Percentiles rank a stretch among this genome's conserved stretches.
phyloP scores from a whole-genome alignment of 2,329 filamentous ascomycete species.

The Myrmaecium sp. region DNA sequence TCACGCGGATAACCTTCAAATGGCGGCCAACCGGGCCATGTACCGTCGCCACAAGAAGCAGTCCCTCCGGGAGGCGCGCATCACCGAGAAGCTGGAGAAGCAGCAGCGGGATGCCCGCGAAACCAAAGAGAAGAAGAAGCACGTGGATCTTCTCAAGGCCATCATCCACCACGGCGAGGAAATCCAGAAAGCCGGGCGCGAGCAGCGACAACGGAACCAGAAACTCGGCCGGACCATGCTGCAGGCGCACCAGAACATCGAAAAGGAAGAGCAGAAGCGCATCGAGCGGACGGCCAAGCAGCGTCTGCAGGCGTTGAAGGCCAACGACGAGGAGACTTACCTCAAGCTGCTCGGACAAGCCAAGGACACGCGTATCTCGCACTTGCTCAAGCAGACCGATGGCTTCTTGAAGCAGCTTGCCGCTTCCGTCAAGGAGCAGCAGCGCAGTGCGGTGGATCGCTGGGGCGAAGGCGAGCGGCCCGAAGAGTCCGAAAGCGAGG shows the following conservation, averaged over 20 bases:
- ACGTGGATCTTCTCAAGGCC: constrained; percentile 76
- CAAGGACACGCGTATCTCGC: constrained; percentile 98
- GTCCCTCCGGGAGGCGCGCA: constrained; percentile 80
- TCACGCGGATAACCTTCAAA: constrained; percentile 86
- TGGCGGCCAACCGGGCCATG: constrained; percentile 83
- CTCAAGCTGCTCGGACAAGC: constrained; percentile 94
- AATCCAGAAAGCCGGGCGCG: constrained; percentile 48
- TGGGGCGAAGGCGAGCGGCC: constrained; percentile 50
- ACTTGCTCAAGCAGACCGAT: constrained; percentile 90
- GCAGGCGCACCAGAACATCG: constrained; percentile 81
- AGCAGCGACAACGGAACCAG: constrained; percentile 57
- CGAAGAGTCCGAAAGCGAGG: constrained; percentile 42
- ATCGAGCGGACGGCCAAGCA: constrained; percentile 97
- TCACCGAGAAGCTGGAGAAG: constrained; percentile 98
- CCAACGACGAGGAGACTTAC: constrained; percentile 98
- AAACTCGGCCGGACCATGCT: constrained; percentile 86
- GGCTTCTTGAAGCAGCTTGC: constrained; percentile 94
- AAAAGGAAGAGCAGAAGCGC: constrained; percentile 98
- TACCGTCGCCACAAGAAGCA: constrained; percentile 97
- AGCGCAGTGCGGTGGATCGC: constrained; percentile 62
- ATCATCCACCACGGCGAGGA: constrained; percentile 71
- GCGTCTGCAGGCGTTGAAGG: constrained; percentile 95
- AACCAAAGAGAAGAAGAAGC: constrained; percentile 94
- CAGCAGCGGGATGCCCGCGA: constrained; percentile 94
- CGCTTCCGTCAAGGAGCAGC: constrained; percentile 83